Evolutionary conservation across 805 yeast genomes (phyloP).

Genomic region (Isabelozyma pseudorhagii): DNA sequence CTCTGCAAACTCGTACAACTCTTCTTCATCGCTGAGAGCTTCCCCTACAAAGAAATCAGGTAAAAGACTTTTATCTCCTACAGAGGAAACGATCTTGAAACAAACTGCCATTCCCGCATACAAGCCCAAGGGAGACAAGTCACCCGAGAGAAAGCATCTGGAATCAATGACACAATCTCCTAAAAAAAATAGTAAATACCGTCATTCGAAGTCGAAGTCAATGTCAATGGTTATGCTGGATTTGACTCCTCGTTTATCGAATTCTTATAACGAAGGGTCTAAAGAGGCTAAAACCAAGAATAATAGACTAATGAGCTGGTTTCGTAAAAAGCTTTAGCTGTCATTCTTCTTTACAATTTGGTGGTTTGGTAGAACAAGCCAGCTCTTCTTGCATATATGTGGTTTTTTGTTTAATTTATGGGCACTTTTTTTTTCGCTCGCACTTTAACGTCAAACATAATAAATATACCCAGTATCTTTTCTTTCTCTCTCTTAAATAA

Average conservation of each 20-base stretch:
- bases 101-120: slow-evolving; percentile 23
- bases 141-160: not conserved
- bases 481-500: not conserved
- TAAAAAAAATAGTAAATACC: not conserved
- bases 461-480: not conserved
- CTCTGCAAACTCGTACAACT: not conserved
- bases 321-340: slow-evolving; percentile 12
- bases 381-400: too few relatives aligned
- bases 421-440: not conserved
- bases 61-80: slow-evolving; percentile 16
- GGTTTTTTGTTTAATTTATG: too few relatives aligned
- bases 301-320: slow-evolving; percentile 21
- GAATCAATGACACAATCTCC: not conserved
- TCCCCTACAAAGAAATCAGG: slow-evolving; percentile 8
- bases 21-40: not conserved
- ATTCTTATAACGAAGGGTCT: slow-evolving; percentile 4
- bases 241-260: slow-evolving; percentile 14
- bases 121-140: slow-evolving; percentile 3
- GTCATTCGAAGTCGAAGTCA: slow-evolving; percentile 20
- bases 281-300: slow-evolving; percentile 8
- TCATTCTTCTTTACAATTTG: too few relatives aligned
- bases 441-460: not conserved
- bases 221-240: slow-evolving; percentile 16
- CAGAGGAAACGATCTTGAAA: slow-evolving; percentile 20
- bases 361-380: too few relatives aligned